Evolutionary conservation across 2,329 filamentous ascomycete genomes (phyloP), one percentile per base, ranked within the genome.

Genomic region (Epichloe amarillans): DNA sequence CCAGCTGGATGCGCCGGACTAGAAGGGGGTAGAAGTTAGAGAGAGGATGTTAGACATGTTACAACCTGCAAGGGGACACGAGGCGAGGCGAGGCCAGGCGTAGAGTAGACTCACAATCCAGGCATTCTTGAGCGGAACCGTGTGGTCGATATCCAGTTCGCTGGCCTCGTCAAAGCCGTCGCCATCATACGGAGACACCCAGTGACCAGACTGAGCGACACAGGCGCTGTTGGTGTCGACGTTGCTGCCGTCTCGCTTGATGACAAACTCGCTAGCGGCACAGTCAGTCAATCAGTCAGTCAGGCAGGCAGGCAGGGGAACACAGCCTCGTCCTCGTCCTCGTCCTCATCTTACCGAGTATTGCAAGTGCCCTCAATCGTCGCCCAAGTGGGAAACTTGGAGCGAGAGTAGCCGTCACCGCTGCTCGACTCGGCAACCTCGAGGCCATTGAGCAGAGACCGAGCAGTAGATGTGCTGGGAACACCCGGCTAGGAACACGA

Each of bases 81-180:
- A 10, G 7, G 26, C 8, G 46, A 14, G 14, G 37, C 39, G 46
- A 14, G 12, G 37, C 39, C 23, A 44, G 36, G 53, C 10, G 21
- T 30, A 21, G 38, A 15, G n/a, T 17, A 11, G 30, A 66, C 72
- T 60, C 57, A 82, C 78, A 54, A 84, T 80, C 86, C 86, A 91
- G 5, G 86, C 86, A 61, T 90, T 88, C 62, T 83, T 83, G 54
- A 94, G 65, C 1, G 88, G 86, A 3, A 94, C 85, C 68, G 93
- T 74, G 64, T 93, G 88, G 64, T 93, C 88, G 53, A 93, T 91
- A 58, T 91, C 86, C 1, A 93, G 65, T 58, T 90, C 84, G 17
- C 73, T 76, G 1, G 85, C 77, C 0, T 72, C 69, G 0, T 79
- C 83, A 83, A 84, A 88, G 1, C 73, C 80, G 0, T 70, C 82